phyloP scores from a whole-genome alignment of 768 basidiomycete species.

The Hebeloma cylindrosporum region DNA sequence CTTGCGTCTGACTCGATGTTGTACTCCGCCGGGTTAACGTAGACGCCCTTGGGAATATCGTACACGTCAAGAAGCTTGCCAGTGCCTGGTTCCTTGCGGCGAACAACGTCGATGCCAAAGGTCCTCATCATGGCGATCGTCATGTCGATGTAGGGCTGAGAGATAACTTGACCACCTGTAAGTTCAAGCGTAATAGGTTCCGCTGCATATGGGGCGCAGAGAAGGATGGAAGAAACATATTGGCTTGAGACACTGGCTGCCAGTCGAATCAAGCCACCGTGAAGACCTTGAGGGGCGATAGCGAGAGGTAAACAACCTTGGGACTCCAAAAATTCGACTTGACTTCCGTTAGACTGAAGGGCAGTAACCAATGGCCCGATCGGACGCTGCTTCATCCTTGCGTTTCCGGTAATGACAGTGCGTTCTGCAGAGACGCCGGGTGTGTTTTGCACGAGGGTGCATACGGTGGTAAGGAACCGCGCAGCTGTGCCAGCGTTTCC shows the following conservation, averaged over 20 bases:
- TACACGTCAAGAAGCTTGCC: constrained; percentile 78
- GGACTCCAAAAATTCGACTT: constrained; percentile 75
- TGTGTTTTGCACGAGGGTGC: constrained; percentile 71
- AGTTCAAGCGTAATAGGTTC: constrained; percentile 87
- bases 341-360: constrained; percentile 75
- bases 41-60: constrained; percentile 78
- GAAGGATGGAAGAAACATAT: constrained; percentile 96
- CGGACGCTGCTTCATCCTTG: constrained; percentile 98
- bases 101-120: constrained; percentile 78
- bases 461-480: constrained; percentile 95
- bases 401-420: constrained; percentile 94
- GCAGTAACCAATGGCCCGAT: constrained; percentile 95
- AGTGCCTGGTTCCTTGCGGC: constrained; percentile 57
- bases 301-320: constrained; percentile 86
- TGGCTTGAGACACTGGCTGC: constrained; percentile 96
- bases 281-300: constrained; percentile 80
- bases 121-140: constrained; percentile 96
- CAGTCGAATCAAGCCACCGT: constrained; percentile 79
- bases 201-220: constrained; percentile 91
- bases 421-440: constrained; percentile 34
- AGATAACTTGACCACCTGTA: constrained; percentile 93
- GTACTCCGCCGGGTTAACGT: constrained; percentile 78
- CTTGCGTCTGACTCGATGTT: constrained; percentile 95
- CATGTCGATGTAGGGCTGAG: constrained; percentile 99
- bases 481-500: constrained; percentile 98